Evolutionary conservation across 108 stramenopile species (phyloP).

Genomic region (Pseudonitzschia delicatissima): DNA sequence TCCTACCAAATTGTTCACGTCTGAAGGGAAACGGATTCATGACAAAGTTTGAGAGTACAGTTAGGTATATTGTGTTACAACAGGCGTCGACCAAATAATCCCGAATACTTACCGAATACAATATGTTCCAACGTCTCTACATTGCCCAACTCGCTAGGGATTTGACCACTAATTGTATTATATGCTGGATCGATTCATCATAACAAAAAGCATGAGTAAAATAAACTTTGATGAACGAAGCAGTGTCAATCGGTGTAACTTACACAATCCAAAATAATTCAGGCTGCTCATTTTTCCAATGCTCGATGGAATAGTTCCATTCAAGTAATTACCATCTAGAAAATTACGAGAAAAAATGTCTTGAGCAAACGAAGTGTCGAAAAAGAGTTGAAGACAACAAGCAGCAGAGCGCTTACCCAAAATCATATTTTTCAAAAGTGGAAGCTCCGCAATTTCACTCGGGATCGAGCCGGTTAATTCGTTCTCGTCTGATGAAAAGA

Average conservation of each 20-base stretch:
- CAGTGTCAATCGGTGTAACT: no score
- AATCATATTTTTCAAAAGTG: neutral
- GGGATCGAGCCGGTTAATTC: neutral
- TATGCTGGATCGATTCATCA: no score
- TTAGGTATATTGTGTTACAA: neutral
- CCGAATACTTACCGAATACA: no score
- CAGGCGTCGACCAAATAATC: neutral
- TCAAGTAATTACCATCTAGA: constrained; percentile 2
- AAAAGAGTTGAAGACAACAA: neutral
- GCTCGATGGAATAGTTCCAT: neutral
- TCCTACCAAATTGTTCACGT: neutral
- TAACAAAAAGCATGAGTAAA: no score
- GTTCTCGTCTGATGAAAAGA: neutral
- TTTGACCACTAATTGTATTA: neutral
- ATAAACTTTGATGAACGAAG: no score
- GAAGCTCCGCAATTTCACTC: neutral
- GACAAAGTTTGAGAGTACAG: neutral
- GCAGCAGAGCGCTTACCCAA: neutral
- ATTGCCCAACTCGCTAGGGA: neutral
- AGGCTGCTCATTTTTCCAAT: neutral
- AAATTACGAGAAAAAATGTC: no score
- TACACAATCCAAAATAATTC: no score
- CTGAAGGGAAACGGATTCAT: neutral
- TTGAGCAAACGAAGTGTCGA: neutral
- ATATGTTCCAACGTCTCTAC: no score